Percentiles rank a stretch among this genome's conserved stretches.
Evolutionary conservation across 2,329 filamentous ascomycete genomes (phyloP).

Genomic region (Fusarium miscanthi): DNA sequence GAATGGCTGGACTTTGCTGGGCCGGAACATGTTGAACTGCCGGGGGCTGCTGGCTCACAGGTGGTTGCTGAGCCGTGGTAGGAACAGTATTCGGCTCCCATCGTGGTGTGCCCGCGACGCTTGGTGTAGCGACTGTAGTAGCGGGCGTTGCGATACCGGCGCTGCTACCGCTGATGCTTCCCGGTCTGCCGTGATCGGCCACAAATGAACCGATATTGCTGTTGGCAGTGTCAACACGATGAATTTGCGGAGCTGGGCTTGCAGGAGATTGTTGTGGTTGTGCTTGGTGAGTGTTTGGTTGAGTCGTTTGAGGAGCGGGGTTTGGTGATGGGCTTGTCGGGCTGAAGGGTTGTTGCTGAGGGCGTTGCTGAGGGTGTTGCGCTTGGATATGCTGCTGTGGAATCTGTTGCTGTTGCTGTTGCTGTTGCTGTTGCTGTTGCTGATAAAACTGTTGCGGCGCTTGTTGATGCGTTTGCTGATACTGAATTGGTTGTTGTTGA

Average conservation of each 20-base stretch:
- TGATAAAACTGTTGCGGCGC: background rate
- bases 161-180: constrained; percentile 26
- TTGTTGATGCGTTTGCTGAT: background rate
- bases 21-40: background rate
- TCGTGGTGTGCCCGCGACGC: constrained; percentile 1
- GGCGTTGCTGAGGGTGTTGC: constrained; percentile 2
- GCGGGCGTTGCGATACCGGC: constrained; percentile 14
- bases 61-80: background rate
- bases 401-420: constrained; percentile 5
- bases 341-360: constrained; percentile 7
- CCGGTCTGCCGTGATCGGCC: constrained; percentile 5
- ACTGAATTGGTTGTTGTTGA: background rate
- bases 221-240: constrained; percentile 6
- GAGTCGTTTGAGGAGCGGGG: constrained; percentile 7
- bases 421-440: constrained; percentile 13
- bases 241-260: constrained; percentile 1
- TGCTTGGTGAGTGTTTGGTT: background rate
- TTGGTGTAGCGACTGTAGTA: constrained; percentile 21
- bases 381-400: background rate
- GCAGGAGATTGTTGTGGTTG: constrained; percentile 1
- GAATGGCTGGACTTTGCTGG: background rate
- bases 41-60: background rate
- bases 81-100: constrained; percentile 8
- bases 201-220: constrained; percentile 7
- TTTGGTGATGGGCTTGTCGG: constrained; percentile 1